Evolutionary conservation across 371 early-diverging fungal species (phyloP).

Genomic region (Dinochytrium kinnereticum): DNA sequence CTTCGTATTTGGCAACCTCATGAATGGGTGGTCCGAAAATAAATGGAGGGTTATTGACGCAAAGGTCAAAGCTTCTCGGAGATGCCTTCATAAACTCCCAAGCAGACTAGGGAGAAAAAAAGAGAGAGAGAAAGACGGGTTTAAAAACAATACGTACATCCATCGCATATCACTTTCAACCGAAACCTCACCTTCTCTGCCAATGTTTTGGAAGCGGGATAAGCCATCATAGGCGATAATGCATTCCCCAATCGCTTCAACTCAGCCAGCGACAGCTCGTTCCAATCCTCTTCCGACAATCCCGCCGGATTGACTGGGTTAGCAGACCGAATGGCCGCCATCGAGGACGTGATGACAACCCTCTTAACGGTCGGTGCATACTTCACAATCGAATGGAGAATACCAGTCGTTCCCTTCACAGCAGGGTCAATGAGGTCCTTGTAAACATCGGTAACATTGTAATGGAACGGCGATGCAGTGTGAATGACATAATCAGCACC

Average conservation of each 20-base stretch:
- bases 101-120: slow-evolving; percentile 28
- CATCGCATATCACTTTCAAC: not conserved
- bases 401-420: slow-evolving; percentile 42
- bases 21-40: slow-evolving; percentile 34
- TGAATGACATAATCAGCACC: slow-evolving; percentile 39
- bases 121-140: not conserved
- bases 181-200: slow-evolving; percentile 31
- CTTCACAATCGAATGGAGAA: slow-evolving; percentile 27
- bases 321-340: slow-evolving; percentile 37
- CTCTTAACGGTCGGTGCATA: slow-evolving; percentile 25
- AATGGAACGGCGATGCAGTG: slow-evolving; percentile 45
- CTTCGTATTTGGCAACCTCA: slow-evolving; percentile 8
- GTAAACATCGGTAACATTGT: slow-evolving; percentile 28
- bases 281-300: slow-evolving; percentile 45
- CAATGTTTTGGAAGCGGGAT: slow-evolving; percentile 37
- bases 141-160: not conserved
- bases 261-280: slow-evolving; percentile 20
- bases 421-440: slow-evolving; percentile 46
- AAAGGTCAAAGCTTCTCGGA: slow-evolving; percentile 30
- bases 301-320: slow-evolving; percentile 17
- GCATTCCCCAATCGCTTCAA: slow-evolving; percentile 20
- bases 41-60: slow-evolving; percentile 32
- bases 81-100: slow-evolving; percentile 39
- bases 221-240: slow-evolving; percentile 19
- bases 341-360: slow-evolving; percentile 45